Evolutionary conservation across 495 filamentous ascomycete species (phyloP).

Genomic region (Delitschia confertaspora): DNA sequence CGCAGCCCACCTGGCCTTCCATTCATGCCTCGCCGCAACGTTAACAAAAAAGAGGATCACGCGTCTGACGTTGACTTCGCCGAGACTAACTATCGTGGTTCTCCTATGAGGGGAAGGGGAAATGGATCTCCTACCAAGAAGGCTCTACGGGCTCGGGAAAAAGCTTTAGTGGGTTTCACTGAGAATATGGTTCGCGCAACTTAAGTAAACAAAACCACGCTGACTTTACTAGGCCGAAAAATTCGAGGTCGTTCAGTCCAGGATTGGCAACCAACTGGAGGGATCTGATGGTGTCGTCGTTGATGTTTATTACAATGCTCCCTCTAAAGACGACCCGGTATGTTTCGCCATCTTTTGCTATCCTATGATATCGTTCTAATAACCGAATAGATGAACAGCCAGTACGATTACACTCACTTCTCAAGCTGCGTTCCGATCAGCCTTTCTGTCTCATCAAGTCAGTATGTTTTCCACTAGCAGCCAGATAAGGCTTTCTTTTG

Average conservation of each 20-base stretch:
- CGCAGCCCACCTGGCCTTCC: too few species aligned
- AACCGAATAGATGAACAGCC: conserved; percentile 6
- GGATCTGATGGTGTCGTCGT: conserved; percentile 5
- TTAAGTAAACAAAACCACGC: not conserved
- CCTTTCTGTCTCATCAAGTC: conserved; percentile 12
- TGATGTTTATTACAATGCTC: conserved; percentile 2
- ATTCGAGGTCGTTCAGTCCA: conserved; percentile 1
- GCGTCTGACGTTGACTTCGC: too few species aligned
- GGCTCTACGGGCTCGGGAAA: conserved; percentile 10
- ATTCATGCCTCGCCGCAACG: too few species aligned
- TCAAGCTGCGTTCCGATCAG: conserved; percentile 14
- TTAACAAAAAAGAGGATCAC: too few species aligned
- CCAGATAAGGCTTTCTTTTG: not conserved
- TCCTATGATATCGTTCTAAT: not conserved
- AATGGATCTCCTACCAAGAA: conserved; percentile 1
- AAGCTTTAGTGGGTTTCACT: not conserved
- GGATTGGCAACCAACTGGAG: conserved; percentile 4
- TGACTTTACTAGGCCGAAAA: conserved; percentile 4
- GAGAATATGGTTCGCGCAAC: not conserved
- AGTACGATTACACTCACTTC: conserved; percentile 10
- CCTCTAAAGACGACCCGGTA: not conserved
- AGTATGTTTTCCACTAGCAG: too few species aligned
- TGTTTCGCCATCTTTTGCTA: not conserved
- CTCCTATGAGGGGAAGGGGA: too few species aligned
- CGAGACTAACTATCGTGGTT: too few species aligned